phyloP scores from a whole-genome alignment of 352 stramenopile genomes.

The Pythium coloratum region DNA sequence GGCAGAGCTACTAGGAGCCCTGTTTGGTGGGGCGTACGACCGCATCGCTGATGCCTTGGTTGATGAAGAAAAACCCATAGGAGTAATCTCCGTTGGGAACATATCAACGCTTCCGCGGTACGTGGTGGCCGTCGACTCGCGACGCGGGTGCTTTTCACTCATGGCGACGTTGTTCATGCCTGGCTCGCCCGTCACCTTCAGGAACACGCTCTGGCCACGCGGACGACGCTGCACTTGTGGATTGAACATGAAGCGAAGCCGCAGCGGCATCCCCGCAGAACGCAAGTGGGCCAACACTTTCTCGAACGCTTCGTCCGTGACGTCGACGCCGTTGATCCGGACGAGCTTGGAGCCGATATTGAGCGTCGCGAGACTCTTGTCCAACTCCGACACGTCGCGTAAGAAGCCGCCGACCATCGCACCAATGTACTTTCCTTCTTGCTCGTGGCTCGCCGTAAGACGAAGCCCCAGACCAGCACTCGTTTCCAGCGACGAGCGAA shows the following conservation, averaged over 20 bases:
- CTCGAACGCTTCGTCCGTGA: conserved; percentile 60
- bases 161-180: conserved; percentile 8
- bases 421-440: conserved; percentile 62
- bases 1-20: conserved; percentile 19
- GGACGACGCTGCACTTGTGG: conserved; percentile 43
- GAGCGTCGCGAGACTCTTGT: conserved; percentile 56
- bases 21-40: conserved; percentile 2
- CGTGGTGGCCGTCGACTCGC: conserved; percentile 16
- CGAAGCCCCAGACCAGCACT: conserved; percentile 56
- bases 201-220: conserved; percentile 26
- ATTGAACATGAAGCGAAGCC: conserved; percentile 68
- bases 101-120: conserved; percentile 21
- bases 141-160: conserved; percentile 22
- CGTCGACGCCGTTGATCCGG: conserved; percentile 72
- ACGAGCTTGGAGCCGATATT: conserved; percentile 64
- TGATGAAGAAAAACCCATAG: not conserved
- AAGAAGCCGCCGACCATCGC: conserved; percentile 71
- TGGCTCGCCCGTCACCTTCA: conserved; percentile 3
- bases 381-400: conserved; percentile 52
- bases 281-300: conserved; percentile 59
- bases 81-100: conserved; percentile 7
- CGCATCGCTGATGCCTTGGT: conserved; percentile 1
- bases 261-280: conserved; percentile 47
- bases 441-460: conserved; percentile 58
- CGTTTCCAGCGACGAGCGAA: conserved; percentile 60